A percentile compares a stretch with the other conserved stretches of the same genome.
Evolutionary conservation across 176 grass and related monocot species (phyloP).

Genomic region (Aegilops sharonensis): DNA sequence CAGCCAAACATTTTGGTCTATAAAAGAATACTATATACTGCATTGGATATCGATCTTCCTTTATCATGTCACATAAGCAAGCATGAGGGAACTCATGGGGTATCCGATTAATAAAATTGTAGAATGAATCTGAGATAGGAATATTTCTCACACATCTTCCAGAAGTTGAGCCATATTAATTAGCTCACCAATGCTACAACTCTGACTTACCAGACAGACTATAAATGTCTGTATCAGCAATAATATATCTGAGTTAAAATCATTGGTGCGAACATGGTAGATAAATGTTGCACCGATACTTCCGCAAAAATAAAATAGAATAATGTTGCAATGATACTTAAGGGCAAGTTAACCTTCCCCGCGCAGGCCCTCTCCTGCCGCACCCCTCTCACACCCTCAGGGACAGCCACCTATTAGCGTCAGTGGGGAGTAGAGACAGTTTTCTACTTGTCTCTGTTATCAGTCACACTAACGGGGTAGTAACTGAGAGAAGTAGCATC

Average conservation of each 20-base stretch:
- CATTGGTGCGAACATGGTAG: constrained; percentile 1
- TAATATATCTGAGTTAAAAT: background rate
- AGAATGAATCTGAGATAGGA: background rate
- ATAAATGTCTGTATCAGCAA: background rate
- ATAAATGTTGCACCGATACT: background rate
- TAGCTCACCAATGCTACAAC: background rate
- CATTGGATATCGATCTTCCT: background rate
- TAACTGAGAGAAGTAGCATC: no score
- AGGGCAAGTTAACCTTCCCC: no score
- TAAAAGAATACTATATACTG: background rate
- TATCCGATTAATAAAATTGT: background rate
- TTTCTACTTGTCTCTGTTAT: no score
- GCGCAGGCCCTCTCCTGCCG: no score
- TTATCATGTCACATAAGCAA: background rate
- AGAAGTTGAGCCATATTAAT: background rate
- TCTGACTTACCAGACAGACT: background rate
- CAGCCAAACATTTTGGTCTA: background rate
- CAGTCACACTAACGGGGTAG: no score
- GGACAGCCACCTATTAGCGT: no score
- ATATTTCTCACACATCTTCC: background rate
- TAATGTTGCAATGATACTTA: background rate
- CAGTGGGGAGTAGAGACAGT: no score
- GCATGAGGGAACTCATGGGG: no score
- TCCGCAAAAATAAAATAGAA: background rate
- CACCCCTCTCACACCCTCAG: no score